Base-by-base conservation (phyloP, 495 filamentous ascomycete genomes). In the Aspergillus cavernicola region DNA sequence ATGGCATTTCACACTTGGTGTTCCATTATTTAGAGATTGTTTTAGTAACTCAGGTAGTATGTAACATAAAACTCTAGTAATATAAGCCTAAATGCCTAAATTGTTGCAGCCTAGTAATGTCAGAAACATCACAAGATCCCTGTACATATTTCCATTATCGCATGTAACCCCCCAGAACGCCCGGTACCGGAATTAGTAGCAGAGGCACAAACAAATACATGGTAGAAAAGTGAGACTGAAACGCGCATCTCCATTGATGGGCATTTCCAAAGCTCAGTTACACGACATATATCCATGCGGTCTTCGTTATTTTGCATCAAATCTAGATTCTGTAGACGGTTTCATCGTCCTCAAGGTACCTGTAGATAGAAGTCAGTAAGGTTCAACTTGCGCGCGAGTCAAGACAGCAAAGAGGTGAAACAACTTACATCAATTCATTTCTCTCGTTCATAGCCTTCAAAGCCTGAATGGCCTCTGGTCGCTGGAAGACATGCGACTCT, bases 381-480 rank as follows among this genome's bases (percentile, higher is more conserved):
- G n/a, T n/a, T n/a, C n/a, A n/a, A n/a, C n/a, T n/a, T n/a, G n/a
- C n/a, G n/a, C n/a, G n/a, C n/a, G n/a, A n/a, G 19, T 23, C 29
- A 47, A 29, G 19, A 23, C 1, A 28, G 31, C 16, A 20, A 24
- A 23, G 4, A 6, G 24, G 24, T 45, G 13, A 38, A n/a, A 3
- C 15, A 19, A 86, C 88, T 84, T 71, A 96, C 95, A 97, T 97
- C 68, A 98, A 84, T 73, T 89, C 82, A 64, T 97, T 97, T 66
- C 77, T 73, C 38, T 86, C 84, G 52, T 87, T 85, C 89, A 98
- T 86, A 62, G 72, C 80, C 66, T 79, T 77, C 60, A 98, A 67
- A 44, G 89, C 92, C 67, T 80, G 74, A 46, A 87, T 69, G 3
- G 88, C 91, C 72, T 98, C 95, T 1, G 72, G 68, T 23, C 77